Evolutionary conservation across 2,329 filamentous ascomycete genomes (phyloP).

Genomic region (Aplosporella prunicola): DNA sequence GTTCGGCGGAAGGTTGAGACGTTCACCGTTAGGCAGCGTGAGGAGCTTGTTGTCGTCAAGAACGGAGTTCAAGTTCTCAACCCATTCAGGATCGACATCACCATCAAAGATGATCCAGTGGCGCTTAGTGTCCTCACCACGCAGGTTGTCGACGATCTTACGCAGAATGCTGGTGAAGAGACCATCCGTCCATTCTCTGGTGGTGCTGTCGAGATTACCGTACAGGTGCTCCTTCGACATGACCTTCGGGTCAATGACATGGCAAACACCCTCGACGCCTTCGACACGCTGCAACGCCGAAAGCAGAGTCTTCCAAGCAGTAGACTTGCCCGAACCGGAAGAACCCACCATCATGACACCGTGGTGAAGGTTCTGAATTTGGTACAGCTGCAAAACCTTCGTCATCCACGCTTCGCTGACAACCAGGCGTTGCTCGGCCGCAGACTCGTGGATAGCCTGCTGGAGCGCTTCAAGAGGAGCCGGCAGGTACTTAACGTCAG

Average conservation of each 20-base stretch:
- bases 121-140: conserved; percentile 90
- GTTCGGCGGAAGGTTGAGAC: conserved; percentile 85
- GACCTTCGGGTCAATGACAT: conserved; percentile 98
- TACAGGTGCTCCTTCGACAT: conserved; percentile 99
- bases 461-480: conserved; percentile 75
- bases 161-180: conserved; percentile 95
- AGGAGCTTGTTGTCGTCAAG: conserved; percentile 98
- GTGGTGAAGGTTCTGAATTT: conserved; percentile 96
- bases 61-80: conserved; percentile 99
- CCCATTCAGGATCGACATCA: conserved; percentile 98
- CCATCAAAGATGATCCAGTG: conserved; percentile 99
- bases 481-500: conserved; percentile 84
- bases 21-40: conserved; percentile 94
- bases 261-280: conserved; percentile 83
- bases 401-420: conserved; percentile 95
- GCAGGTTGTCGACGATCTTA: conserved; percentile 97
- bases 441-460: conserved; percentile 70
- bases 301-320: conserved; percentile 85
- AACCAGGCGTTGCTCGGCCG: conserved; percentile 75
- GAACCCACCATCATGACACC: conserved; percentile 99
- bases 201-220: conserved; percentile 90
- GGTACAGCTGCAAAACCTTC: conserved; percentile 92
- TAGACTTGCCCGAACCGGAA: conserved; percentile 94
- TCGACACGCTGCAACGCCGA: conserved; percentile 88
- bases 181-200: conserved; percentile 97